These are phyloP conservation scores for Raffaelea albimanens DNA, from an alignment of 2,329 filamentous ascomycete genomes.

Conservation along the genomic window DNA sequence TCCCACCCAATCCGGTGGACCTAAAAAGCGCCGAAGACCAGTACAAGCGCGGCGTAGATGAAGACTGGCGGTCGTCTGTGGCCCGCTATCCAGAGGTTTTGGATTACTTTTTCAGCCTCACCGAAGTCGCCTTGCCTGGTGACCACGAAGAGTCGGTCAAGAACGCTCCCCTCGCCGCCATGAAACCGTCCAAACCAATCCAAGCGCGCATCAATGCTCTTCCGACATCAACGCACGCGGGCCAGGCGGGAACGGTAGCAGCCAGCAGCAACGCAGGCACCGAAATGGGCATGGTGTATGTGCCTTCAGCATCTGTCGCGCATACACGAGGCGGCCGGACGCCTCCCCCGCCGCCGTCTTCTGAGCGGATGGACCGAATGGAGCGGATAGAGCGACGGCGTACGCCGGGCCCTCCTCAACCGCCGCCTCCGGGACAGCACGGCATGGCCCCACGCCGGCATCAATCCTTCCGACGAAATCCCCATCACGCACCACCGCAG, in stretches of 20 bases:
- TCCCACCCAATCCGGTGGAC: slow-evolving; percentile 50
- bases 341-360: slow-evolving; percentile 9
- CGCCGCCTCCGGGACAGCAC: no score
- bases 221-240: slow-evolving; percentile 28
- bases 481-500: no score
- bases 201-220: no score
- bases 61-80: slow-evolving; percentile 68
- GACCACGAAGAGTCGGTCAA: slow-evolving; percentile 51
- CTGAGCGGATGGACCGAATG: slow-evolving; percentile 6
- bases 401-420: no score
- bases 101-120: slow-evolving; percentile 68
- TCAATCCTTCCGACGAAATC: no score
- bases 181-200: no score
- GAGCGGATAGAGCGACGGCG: not conserved
- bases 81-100: slow-evolving; percentile 73
- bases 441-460: no score
- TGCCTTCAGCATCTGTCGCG: no score
- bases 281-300: not conserved
- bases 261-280: slow-evolving; percentile 8
- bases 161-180: no score
- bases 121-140: slow-evolving; percentile 57
- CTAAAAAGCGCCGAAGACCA: slow-evolving; percentile 54
- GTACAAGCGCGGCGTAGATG: slow-evolving; percentile 65
- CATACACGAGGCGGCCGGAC: slow-evolving; percentile 10
- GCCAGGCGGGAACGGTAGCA: slow-evolving; percentile 19